Conservation (phyloP, 2,329 filamentous ascomycete species). For the Lecanicillium sp. region DNA sequence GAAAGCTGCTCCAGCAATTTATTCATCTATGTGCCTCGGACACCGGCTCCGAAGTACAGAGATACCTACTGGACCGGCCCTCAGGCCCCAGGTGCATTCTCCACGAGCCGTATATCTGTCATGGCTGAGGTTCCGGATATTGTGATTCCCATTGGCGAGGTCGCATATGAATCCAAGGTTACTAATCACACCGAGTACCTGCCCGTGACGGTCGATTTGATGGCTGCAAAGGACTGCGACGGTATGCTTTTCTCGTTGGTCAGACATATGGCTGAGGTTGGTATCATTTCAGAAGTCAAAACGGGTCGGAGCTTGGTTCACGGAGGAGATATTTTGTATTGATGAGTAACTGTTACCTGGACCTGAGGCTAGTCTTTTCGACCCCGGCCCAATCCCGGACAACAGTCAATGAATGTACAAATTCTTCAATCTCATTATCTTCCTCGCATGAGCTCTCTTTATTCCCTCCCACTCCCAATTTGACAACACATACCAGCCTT, state of each 20-base stretch:
- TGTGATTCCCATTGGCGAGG: conserved; percentile 38
- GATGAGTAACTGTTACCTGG: background rate
- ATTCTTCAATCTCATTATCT: background rate
- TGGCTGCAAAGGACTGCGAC: conserved; percentile 56
- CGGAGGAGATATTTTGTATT: conserved; percentile 1
- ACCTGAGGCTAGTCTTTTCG: background rate
- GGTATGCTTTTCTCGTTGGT: conserved; percentile 47
- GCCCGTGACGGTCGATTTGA: conserved; percentile 52
- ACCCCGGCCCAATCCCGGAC: background rate
- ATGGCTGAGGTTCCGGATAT: conserved; percentile 34
- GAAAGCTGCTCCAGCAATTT: conserved; percentile 41
- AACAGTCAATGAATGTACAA: background rate
- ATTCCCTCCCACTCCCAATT: background rate
- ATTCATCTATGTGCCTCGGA: conserved; percentile 39
- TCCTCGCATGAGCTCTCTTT: background rate
- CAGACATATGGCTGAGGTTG: background rate
- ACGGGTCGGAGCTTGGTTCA: conserved; percentile 4
- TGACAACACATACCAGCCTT: background rate
- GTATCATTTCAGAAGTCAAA: conserved; percentile 5
- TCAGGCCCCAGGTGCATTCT: conserved; percentile 40
- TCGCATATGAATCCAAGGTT: conserved; percentile 28
- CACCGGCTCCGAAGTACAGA: conserved; percentile 22
- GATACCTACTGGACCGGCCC: conserved; percentile 34
- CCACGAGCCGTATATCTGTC: conserved; percentile 28
- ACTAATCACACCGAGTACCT: conserved; percentile 42